phyloP scores from a whole-genome alignment of 257 asterid species.

The Scutellaria minor region DNA sequence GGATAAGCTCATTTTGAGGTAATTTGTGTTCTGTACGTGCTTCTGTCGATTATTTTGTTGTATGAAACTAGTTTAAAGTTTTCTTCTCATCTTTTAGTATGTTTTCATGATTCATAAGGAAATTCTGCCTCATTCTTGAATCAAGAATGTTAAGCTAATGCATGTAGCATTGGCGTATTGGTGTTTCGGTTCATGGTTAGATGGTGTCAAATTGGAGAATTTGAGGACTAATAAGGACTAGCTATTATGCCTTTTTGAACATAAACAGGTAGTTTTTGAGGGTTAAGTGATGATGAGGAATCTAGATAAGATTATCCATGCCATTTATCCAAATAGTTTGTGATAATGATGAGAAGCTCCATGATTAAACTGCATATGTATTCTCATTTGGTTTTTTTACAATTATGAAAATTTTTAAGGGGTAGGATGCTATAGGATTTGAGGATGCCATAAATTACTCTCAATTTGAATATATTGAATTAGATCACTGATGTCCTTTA shows the following conservation, averaged over 20 bases:
- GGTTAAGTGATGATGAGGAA: not conserved
- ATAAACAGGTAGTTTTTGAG: too few relatives aligned
- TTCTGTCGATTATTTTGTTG: not conserved
- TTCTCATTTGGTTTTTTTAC: not conserved
- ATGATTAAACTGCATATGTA: not conserved
- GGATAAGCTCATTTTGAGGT: slow-evolving; percentile 85
- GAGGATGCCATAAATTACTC: not conserved
- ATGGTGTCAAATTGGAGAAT: too few relatives aligned
- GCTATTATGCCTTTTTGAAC: too few relatives aligned
- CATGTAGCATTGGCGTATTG: too few relatives aligned
- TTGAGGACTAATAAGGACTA: too few relatives aligned
- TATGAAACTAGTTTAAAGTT: not conserved
- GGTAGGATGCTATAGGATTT: not conserved
- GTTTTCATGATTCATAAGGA: not conserved
- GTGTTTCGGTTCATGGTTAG: too few relatives aligned
- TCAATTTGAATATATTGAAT: too few relatives aligned
- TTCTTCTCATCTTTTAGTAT: not conserved
- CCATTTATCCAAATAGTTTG: not conserved
- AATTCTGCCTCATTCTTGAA: too few relatives aligned
- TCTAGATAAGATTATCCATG: not conserved
- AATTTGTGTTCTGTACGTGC: not conserved
- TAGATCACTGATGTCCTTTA: too few relatives aligned
- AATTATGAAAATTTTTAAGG: not conserved
- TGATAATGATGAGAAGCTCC: slow-evolving; percentile 6
- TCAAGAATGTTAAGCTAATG: too few relatives aligned